Evolutionary conservation across 352 stramenopile species (phyloP).

Genomic region (Detonula confervacea): DNA sequence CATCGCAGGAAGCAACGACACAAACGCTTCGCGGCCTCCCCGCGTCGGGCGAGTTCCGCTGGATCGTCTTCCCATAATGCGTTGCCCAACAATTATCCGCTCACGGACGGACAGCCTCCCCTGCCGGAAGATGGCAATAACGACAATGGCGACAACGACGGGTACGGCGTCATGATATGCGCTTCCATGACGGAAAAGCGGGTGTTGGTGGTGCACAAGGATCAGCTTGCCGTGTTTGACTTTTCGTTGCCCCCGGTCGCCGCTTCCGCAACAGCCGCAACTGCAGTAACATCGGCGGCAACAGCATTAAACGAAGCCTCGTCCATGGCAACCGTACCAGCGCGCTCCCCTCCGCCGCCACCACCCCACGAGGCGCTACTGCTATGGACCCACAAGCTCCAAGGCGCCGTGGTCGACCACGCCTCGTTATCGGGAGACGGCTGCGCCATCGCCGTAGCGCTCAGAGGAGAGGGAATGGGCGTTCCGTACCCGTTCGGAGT

Average conservation of each 20-base stretch:
- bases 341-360: background rate
- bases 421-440: constrained; percentile 76
- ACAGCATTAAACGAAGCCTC: too few relatives aligned
- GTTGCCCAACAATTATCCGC: background rate
- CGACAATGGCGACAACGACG: background rate
- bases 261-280: background rate
- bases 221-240: constrained; percentile 81
- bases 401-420: constrained; percentile 33
- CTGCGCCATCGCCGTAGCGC: constrained; percentile 66
- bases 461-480: constrained; percentile 58
- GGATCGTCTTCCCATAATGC: background rate
- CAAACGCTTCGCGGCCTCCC: too few relatives aligned
- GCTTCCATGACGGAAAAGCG: constrained; percentile 57
- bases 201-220: constrained; percentile 69
- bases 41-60: background rate
- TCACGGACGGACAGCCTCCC: constrained; percentile 7
- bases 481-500: constrained; percentile 66
- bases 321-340: too few relatives aligned
- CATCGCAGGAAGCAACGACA: background rate
- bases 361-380: constrained; percentile 32
- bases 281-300: too few relatives aligned
- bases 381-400: constrained; percentile 54
- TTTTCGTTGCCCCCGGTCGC: constrained; percentile 35
- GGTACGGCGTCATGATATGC: constrained; percentile 43
- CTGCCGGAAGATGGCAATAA: background rate